These are phyloP conservation scores for Globisporangium spinosum DNA, from an alignment of 352 stramenopile genomes.

Conservation along the genomic window DNA sequence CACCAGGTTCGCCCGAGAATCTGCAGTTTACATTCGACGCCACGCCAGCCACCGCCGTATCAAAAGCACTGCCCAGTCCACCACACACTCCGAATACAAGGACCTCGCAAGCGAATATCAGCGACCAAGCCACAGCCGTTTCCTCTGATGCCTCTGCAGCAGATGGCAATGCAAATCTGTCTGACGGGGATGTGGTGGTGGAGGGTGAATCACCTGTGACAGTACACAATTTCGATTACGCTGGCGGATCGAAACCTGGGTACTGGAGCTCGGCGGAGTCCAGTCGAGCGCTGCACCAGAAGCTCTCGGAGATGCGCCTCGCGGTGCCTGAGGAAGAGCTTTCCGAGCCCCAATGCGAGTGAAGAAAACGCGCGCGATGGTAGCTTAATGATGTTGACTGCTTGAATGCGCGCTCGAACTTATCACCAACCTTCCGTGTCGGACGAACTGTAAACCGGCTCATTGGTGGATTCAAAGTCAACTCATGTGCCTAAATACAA, in stretches of 20 bases:
- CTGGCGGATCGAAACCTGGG: conserved; percentile 5
- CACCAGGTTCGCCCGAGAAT: neutral
- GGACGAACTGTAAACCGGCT: neutral
- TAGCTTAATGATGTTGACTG: neutral
- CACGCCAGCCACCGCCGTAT: neutral
- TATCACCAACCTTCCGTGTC: neutral
- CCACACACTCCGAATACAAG: neutral
- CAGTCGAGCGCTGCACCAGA: conserved; percentile 19
- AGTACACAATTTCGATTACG: conserved; percentile 20
- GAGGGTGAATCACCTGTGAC: neutral
- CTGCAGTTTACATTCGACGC: neutral
- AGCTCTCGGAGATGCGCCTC: conserved; percentile 22
- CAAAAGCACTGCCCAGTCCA: neutral
- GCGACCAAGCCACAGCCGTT: neutral
- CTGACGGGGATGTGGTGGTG: neutral
- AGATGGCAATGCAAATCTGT: neutral
- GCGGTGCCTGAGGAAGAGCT: conserved; percentile 9
- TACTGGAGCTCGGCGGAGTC: conserved; percentile 26
- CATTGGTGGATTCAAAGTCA: neutral
- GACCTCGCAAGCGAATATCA: neutral
- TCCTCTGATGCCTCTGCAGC: neutral
- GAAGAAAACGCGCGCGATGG: neutral
- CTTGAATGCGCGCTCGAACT: neutral
- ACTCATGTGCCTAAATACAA: neutral
- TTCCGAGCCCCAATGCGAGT: neutral